Base-by-base conservation (phyloP, 306 rosid species). In the Cicer arietinum region DNA sequence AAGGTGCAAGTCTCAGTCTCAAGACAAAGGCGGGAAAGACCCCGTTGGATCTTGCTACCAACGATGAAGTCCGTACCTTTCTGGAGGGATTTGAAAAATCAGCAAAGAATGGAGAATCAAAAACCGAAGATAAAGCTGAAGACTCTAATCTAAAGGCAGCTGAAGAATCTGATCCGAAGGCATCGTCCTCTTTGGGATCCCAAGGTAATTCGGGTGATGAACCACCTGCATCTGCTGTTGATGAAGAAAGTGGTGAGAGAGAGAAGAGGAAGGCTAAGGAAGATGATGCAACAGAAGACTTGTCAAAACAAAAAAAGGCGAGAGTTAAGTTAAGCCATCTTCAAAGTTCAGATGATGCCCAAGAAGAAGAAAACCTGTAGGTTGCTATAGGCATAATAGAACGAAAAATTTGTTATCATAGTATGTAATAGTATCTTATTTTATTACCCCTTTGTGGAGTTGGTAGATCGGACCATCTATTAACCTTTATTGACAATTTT, bases 11-110 rank as follows among this genome's bases (percentile, higher is more conserved):
- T 72, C 90, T 89, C 35, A 51, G 73, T 67, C 78, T 82, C 41
- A 90, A 84, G 78, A 91, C 98, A 46, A 94, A 78, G 84, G 90
- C 90, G 1, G 94, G 98, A 66, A 89, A 90, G 84, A 90, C 90
- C 47, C 86, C 97, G 14, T 71, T 84, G 76, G 96, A 94, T 83
- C 85, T 90, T 75, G 93, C 98, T 51, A 51, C 73, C 80, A 88
- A 82, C 16, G 89, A 89, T 13, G 95, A 94, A 78, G 84, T 91
- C 37, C 86, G 79, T 47, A 68, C 85, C 10, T 90, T 85, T 65
- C 86, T 94, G 58, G 87, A 86, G 83, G 96, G 87, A 52, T 72
- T 66, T 10, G 88, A 85, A 84, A 77, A 61, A 13, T 75, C 73
- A 12, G 68, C 79, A 1, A 82, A 82, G 85, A 84, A 79, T 69